phyloP scores from a whole-genome alignment of 352 stramenopile species.

The Phytophthora cactorum region DNA sequence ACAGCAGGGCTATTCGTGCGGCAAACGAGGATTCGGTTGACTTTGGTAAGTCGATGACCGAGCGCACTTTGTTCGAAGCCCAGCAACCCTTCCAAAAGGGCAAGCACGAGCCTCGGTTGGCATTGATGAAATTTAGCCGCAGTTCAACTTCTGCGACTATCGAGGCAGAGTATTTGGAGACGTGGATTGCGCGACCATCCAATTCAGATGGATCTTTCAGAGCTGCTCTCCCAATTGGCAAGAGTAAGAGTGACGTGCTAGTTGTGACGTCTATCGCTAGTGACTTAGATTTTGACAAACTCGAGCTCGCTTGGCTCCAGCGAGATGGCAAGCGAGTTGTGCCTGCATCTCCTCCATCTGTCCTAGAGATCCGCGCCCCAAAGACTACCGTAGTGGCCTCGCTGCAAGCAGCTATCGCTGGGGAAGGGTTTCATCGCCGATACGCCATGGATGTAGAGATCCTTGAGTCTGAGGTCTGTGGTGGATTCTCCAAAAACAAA shows the following conservation, averaged over 20 bases:
- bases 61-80: slow-evolving; percentile 17
- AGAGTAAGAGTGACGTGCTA: slow-evolving; percentile 10
- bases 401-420: slow-evolving; percentile 25
- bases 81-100: slow-evolving; percentile 3
- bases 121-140: slow-evolving; percentile 21
- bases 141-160: slow-evolving; percentile 8
- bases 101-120: slow-evolving; percentile 10
- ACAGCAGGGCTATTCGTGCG: slow-evolving; percentile 7
- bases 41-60: slow-evolving; percentile 6
- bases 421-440: slow-evolving; percentile 57
- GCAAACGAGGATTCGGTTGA: background rate
- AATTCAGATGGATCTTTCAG: slow-evolving; percentile 8
- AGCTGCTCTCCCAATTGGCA: slow-evolving; percentile 4
- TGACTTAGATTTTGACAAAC: slow-evolving; percentile 8
- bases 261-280: slow-evolving; percentile 23
- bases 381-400: slow-evolving; percentile 22
- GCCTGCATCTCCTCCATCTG: slow-evolving; percentile 5
- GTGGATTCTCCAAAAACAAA: slow-evolving; percentile 8
- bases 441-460: slow-evolving; percentile 44
- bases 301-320: slow-evolving; percentile 32
- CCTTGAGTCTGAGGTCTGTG: slow-evolving; percentile 17
- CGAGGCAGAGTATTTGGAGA: slow-evolving; percentile 28
- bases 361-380: slow-evolving; percentile 7
- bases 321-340: slow-evolving; percentile 6
- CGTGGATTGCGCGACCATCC: slow-evolving; percentile 14